A percentile compares a stretch with the other conserved stretches of the same genome.
These are phyloP conservation scores for Epichloe sibirici DNA, from an alignment of 2,329 filamentous ascomycete species.

Conservation along the genomic window DNA sequence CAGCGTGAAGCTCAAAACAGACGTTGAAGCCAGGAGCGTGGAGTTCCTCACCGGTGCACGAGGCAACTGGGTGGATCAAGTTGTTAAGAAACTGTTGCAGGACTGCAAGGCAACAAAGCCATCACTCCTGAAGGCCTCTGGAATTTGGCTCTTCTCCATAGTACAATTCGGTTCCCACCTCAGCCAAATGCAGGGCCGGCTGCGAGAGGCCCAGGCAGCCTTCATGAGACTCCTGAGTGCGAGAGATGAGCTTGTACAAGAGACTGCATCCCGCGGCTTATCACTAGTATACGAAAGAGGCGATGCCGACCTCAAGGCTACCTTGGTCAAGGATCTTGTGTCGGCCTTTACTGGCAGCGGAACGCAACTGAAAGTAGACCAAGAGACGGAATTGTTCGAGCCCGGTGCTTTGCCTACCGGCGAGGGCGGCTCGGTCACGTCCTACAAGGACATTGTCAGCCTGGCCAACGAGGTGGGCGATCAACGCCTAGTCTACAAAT, in stretches of 20 bases:
- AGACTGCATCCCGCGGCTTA: constrained; percentile 82
- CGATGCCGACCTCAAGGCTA: constrained; percentile 64
- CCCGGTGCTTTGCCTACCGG: constrained; percentile 81
- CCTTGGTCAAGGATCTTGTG: constrained; percentile 78
- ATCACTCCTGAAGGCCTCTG: constrained; percentile 77
- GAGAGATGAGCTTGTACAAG: constrained; percentile 87
- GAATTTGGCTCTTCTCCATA: constrained; percentile 87
- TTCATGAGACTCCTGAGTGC: constrained; percentile 83
- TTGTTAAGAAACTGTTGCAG: constrained; percentile 60
- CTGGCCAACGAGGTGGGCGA: constrained; percentile 95
- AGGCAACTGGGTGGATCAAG: constrained; percentile 31
- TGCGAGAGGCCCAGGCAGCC: constrained; percentile 70
- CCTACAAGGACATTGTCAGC: constrained; percentile 94
- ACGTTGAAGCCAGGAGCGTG: constrained; percentile 47
- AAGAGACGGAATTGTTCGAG: constrained; percentile 88
- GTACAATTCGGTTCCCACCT: constrained; percentile 82
- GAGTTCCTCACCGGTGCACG: constrained; percentile 27
- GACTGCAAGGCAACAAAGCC: constrained; percentile 81
- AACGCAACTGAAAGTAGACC: constrained; percentile 67
- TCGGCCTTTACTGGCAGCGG: constrained; percentile 74
- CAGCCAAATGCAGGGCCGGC: constrained; percentile 56
- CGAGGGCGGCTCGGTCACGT: constrained; percentile 79
- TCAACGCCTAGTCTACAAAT: constrained; percentile 90
- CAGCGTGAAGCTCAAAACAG: constrained; percentile 60
- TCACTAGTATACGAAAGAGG: constrained; percentile 92